Conservation (phyloP, 306 rosid species). For the Cucurbita ficifolia region DNA sequence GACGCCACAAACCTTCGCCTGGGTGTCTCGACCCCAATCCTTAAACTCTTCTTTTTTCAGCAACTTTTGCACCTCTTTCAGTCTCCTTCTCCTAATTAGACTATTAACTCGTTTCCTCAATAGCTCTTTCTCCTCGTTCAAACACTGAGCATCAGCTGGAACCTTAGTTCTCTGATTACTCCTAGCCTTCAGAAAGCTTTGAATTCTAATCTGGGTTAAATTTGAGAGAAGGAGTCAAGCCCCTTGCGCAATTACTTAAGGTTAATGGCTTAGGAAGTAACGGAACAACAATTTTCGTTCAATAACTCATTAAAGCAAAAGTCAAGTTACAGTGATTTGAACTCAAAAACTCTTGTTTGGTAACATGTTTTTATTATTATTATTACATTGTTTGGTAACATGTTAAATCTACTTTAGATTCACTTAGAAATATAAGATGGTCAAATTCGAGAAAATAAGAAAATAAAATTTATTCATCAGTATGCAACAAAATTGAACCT, state of each 20-base stretch:
- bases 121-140: slow-evolving; percentile 38
- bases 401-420: neutral
- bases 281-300: neutral
- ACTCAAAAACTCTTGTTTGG: neutral
- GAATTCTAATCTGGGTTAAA: slow-evolving; percentile 43
- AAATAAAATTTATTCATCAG: neutral
- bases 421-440: neutral
- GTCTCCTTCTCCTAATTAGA: slow-evolving; percentile 38
- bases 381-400: neutral
- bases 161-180: slow-evolving; percentile 21
- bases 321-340: neutral
- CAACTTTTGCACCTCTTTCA: slow-evolving; percentile 40
- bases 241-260: neutral
- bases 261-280: neutral
- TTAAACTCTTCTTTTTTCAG: slow-evolving; percentile 43
- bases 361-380: neutral
- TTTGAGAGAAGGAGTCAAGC: neutral
- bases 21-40: slow-evolving; percentile 66
- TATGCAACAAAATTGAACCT: neutral
- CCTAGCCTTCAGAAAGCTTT: slow-evolving; percentile 44
- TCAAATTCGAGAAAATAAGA: neutral
- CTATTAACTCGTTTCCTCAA: slow-evolving; percentile 46
- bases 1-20: slow-evolving; percentile 49
- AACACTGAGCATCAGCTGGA: slow-evolving; percentile 18
- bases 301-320: neutral